Base-by-base conservation (phyloP, 495 filamentous ascomycete genomes). In the Lasiosphaeria ovina region DNA sequence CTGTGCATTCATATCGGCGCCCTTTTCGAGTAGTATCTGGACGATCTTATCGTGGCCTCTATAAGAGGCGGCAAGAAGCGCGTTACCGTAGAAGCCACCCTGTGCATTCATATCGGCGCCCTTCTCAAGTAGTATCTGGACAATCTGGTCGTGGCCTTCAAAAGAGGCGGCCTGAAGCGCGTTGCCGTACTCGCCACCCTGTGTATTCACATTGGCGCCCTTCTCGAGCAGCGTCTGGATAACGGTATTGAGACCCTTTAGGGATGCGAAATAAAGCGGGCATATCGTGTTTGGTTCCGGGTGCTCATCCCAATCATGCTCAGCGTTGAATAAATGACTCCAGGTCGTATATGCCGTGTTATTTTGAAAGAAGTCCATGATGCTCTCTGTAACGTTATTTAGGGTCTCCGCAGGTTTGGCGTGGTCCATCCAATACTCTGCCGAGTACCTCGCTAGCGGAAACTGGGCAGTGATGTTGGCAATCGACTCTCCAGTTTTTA, bases 341-440 rank as follows among this genome's bases (percentile, higher is more conserved):
- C 16, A 60, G 35, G 12, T 34, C 12, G 62, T 16, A 55, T 24
- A 55, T 3, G 38, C 38, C 12, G 12, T 7, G 38, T 42, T 1
- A 12, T 42, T 42, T 42, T 42, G 1, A 2, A 57, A 33, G 17
- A 57, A 57, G 47, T 59, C 48, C 42, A n/a, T 60, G 57, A 48
- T 61, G 33, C 34, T n/a, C 7, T 35, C 17, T 62, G 17, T 14
- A 33, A 49, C 51, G 31, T 61, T 42, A 36, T 58, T 54, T 14
- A 53, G 31, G 54, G 61, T 16, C 42, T 35, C 56, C 40, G 44
- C 49, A 44, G 1, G 53, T 55, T 55, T 55, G 33, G 65, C 66
- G 61, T 72, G 58, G 36, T 54, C 55, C 50, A 66, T 57, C 69
- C 71, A 75, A 57, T 70, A 63, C 35, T 45, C 11, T 53, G 64